phyloP scores from a whole-genome alignment of 2,329 filamentous ascomycete species.

The Ophiostoma sp. region DNA sequence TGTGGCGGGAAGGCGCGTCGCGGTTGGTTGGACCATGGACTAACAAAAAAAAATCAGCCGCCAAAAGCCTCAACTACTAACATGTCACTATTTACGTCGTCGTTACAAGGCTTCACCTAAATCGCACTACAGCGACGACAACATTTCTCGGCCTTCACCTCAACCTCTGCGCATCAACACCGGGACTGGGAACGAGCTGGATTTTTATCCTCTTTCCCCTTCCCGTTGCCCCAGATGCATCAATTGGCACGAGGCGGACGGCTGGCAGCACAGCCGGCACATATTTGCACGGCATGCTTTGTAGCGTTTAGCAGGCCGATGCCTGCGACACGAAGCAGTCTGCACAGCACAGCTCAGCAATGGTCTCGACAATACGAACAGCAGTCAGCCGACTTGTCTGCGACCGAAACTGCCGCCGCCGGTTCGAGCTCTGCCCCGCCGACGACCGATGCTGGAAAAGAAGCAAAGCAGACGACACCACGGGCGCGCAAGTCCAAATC shows the following conservation, averaged over 20 bases:
- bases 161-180: neutral
- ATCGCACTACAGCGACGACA: neutral
- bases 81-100: neutral
- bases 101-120: neutral
- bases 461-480: neutral
- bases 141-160: neutral
- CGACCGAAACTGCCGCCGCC: neutral
- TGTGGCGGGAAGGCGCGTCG: neutral
- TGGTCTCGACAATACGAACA: neutral
- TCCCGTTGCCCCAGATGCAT: slow-evolving; percentile 15
- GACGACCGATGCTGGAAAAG: neutral
- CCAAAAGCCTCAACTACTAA: neutral
- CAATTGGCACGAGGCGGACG: slow-evolving; percentile 17
- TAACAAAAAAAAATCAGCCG: slow-evolving; percentile 5
- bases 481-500: neutral
- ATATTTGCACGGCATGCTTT: slow-evolving; percentile 18
- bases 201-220: neutral
- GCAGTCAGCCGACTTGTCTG: neutral
- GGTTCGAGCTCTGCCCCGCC: neutral
- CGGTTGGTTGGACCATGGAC: neutral
- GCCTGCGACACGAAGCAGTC: neutral
- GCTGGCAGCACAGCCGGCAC: slow-evolving; percentile 4
- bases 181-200: neutral
- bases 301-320: neutral
- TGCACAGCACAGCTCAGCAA: neutral